Conservation (phyloP, 768 basidiomycete genomes). For the Podaxis rugospora region DNA sequence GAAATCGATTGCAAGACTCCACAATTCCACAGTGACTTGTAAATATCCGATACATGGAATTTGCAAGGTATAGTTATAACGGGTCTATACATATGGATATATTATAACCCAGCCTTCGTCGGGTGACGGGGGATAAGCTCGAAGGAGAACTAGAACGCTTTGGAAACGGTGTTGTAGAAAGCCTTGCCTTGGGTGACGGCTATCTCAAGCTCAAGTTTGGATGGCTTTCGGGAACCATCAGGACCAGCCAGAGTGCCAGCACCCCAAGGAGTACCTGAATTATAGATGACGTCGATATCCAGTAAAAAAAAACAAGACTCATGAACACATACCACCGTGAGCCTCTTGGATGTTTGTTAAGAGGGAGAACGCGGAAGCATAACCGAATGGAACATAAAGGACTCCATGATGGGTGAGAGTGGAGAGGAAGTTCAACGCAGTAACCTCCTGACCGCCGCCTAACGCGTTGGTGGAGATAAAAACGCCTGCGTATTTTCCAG, state of each 20-base stretch:
- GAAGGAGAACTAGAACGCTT: not conserved
- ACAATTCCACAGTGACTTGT: too few species aligned
- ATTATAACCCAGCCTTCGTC: not conserved
- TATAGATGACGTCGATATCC: not conserved
- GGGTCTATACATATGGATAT: not conserved
- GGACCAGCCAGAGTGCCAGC: conserved; percentile 56
- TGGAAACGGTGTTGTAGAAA: conserved; percentile 32
- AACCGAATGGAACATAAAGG: conserved; percentile 35
- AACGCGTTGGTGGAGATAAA: conserved; percentile 65
- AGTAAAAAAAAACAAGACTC: too few species aligned
- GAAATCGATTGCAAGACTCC: too few species aligned
- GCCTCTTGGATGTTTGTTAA: conserved; percentile 43
- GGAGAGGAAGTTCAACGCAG: conserved; percentile 40
- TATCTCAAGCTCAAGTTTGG: conserved; percentile 45
- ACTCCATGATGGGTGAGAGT: conserved; percentile 63
- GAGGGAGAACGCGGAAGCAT: conserved; percentile 22
- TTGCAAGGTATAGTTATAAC: too few species aligned
- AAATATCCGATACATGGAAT: too few species aligned
- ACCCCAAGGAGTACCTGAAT: conserved; percentile 69
- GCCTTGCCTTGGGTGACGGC: conserved; percentile 46
- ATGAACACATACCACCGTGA: conserved; percentile 48
- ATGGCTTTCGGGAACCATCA: conserved; percentile 44
- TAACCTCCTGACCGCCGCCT: conserved; percentile 70
- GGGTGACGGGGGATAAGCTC: not conserved
- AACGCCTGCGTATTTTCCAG: conserved; percentile 64